Evolutionary conservation across 164 flowering plant species (phyloP).

Genomic region (Chimonanthus praecox): DNA sequence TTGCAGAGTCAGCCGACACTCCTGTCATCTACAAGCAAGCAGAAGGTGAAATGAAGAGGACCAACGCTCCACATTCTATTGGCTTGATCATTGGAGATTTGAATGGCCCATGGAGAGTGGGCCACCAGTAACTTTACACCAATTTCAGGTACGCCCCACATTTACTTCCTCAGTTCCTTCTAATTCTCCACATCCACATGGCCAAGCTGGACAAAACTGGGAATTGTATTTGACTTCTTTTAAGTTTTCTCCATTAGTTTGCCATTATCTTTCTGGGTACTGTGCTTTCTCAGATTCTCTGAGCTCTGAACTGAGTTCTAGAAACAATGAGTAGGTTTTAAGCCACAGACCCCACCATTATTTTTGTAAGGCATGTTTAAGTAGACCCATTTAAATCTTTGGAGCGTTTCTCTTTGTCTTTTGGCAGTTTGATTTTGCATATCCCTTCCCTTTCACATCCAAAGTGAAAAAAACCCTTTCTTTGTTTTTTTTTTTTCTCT

Average conservation of each 20-base stretch:
- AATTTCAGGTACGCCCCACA: no score
- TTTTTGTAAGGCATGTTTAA: neutral
- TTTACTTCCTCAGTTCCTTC: neutral
- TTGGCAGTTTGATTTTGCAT: neutral
- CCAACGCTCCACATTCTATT: no score
- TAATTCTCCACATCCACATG: neutral
- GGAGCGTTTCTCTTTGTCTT: neutral
- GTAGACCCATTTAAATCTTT: neutral
- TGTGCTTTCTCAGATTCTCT: neutral
- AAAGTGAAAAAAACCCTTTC: no score
- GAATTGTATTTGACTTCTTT: neutral
- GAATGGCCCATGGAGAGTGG: no score
- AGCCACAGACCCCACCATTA: neutral
- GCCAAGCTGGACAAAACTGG: neutral
- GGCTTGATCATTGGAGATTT: no score
- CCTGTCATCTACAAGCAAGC: no score
- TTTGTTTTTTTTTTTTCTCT: neutral
- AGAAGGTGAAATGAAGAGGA: no score
- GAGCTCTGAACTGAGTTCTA: neutral
- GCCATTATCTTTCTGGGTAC: neutral
- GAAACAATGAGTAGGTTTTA: neutral
- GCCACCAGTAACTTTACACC: no score
- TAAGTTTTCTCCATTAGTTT: neutral
- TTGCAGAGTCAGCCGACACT: no score
- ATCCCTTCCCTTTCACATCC: no score